Percentiles rank a stretch among this genome's conserved stretches.
Evolutionary conservation across 2,329 filamentous ascomycete genomes (phyloP).

Genomic region (Talaromyces albobiverticillius): DNA sequence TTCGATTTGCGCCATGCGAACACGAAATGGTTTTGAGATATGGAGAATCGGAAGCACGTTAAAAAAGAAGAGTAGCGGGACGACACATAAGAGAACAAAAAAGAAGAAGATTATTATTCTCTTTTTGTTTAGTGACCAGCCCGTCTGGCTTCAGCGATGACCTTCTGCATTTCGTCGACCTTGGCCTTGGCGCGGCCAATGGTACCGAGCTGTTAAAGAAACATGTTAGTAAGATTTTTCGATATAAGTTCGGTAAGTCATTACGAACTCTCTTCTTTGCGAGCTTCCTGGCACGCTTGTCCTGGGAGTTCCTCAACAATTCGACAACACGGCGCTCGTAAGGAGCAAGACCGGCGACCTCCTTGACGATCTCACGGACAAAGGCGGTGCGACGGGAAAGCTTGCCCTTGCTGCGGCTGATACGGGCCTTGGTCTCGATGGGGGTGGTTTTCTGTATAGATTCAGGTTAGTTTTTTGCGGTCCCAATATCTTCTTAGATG

Average conservation of each 20-base stretch:
- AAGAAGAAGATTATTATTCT: conserved; percentile 3
- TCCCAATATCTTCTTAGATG: not conserved
- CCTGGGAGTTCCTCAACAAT: conserved; percentile 97
- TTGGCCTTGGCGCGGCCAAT: conserved; percentile 99
- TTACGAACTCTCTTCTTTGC: conserved; percentile 91
- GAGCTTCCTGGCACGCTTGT: conserved; percentile 98
- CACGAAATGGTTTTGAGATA: not conserved
- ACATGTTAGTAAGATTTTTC: not conserved
- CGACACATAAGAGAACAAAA: conserved; percentile 1
- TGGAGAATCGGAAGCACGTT: conserved; percentile 21
- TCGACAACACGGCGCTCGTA: conserved; percentile 99
- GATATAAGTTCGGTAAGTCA: conserved; percentile 22
- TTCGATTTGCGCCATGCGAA: not conserved
- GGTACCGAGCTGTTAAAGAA: conserved; percentile 73
- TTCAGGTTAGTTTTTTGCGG: not conserved
- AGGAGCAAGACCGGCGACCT: conserved; percentile 90
- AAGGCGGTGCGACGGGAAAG: conserved; percentile 96
- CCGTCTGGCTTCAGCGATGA: conserved; percentile 94
- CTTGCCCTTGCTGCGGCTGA: conserved; percentile 89
- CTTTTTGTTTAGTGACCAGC: conserved; percentile 60
- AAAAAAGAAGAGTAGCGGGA: conserved; percentile 20
- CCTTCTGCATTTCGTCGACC: conserved; percentile 97
- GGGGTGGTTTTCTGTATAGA: conserved; percentile 74
- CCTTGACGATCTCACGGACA: conserved; percentile 95
- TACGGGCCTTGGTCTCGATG: conserved; percentile 71